Base-by-base conservation (phyloP, 495 filamentous ascomycete species). In the Talaromyces adpressus region DNA sequence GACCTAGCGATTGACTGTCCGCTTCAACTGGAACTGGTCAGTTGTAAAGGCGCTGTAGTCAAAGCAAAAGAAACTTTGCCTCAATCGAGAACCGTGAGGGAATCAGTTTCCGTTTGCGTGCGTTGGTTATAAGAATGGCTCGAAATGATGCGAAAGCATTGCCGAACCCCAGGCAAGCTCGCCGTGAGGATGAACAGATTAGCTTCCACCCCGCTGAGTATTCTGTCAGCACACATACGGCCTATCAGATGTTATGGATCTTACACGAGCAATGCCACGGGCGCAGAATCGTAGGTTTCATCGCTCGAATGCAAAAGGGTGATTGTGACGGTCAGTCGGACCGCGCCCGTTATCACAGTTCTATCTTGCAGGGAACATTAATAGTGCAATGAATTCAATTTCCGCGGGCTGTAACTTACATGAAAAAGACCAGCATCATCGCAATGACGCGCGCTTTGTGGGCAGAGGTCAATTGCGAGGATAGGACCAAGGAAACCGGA, bases 401-500 rank as follows among this genome's bases (percentile, higher is more conserved):
- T 39, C 34, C 9, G 4, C 9, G 14, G 0, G 2, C 34, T 6
- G 6, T 39, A 11, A 14, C 9, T 39, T 39, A 39, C 9, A 39
- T 39, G 34, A 39, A 12, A 39, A 39, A 39, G 5, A 39, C 9
- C 9, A 39, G 34, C 34, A 39, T 39, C 9, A 39, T 39, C 9
- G 9, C 34, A 39, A 39, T 39, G 6, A 39, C 14, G 8, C 9
- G 34, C 34, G 6, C 34, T 39, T 39, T 39, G 9, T 39, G 4
- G 14, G 34, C 34, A 14, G 9, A 9, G 34, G 14, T 6, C 34
- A 39, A 12, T 39, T 39, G 9, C 34, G 9, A 39, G 34, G 34
- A 39, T 39, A 39, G 2, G 34, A 39, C 34, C 9, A 39, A 39
- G 34, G 34, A 39, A 14, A 39, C 34, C 9, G 82, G 82, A 3